A percentile compares a stretch with the other conserved stretches of the same genome.
Conservation (phyloP, 768 basidiomycete species). For the Serendipita sp. region DNA sequence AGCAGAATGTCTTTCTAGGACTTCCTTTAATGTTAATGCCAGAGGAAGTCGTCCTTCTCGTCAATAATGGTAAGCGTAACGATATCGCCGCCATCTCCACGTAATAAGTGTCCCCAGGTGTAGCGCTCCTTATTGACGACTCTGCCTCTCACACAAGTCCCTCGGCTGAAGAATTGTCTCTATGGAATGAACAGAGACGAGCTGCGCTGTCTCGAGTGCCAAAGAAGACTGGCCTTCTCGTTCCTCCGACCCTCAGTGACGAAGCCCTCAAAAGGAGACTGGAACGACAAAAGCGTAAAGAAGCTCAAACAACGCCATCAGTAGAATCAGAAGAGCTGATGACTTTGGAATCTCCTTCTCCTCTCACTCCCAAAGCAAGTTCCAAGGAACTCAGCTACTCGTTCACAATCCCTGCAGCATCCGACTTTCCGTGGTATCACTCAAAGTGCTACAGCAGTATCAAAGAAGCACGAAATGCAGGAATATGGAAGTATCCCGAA, state of each 20-base stretch:
- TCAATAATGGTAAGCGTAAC: slow-evolving; percentile 51
- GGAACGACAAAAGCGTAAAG: slow-evolving; percentile 36
- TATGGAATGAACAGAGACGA: slow-evolving; percentile 35
- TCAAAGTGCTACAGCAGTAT: slow-evolving; percentile 36
- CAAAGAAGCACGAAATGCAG: slow-evolving; percentile 42
- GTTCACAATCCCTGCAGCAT: slow-evolving; percentile 43
- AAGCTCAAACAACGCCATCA: not conserved
- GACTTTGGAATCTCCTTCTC: not conserved
- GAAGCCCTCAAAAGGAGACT: slow-evolving; percentile 41
- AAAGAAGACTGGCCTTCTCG: not conserved
- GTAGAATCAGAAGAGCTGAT: not conserved
- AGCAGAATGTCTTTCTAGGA: slow-evolving; percentile 93
- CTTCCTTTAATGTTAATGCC: slow-evolving; percentile 77
- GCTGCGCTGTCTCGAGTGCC: not conserved
- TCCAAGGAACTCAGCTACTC: slow-evolving; percentile 6
- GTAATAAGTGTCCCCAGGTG: slow-evolving; percentile 27
- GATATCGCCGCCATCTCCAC: not conserved
- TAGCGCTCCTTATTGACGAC: slow-evolving; percentile 67
- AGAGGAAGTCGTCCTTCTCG: slow-evolving; percentile 80
- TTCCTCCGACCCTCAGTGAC: not conserved
- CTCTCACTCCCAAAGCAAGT: not conserved
- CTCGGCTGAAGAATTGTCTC: slow-evolving; percentile 27
- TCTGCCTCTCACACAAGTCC: slow-evolving; percentile 37
- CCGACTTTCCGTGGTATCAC: slow-evolving; percentile 56
- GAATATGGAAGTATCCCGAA: slow-evolving; percentile 63